A percentile compares a stretch with the other conserved stretches of the same genome.
Evolutionary conservation across 345 rosid species (phyloP).

Genomic region (Carallia brachiata): DNA sequence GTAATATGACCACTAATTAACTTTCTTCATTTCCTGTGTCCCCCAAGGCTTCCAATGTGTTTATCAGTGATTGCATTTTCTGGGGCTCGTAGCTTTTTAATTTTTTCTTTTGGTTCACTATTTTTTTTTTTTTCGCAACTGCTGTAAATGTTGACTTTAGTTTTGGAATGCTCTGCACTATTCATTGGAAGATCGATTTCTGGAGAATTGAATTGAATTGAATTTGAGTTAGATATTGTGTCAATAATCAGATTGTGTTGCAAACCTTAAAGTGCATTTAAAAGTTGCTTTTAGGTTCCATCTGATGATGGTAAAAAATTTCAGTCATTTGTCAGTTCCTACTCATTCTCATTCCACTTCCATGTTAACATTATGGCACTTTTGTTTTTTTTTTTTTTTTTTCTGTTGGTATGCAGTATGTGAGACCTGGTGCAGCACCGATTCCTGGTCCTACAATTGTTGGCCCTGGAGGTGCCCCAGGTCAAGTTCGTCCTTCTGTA

Average conservation of each 20-base stretch:
- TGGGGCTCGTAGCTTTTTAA: too few relatives aligned
- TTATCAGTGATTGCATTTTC: too few relatives aligned
- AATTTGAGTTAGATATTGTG: too few relatives aligned
- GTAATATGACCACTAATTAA: too few relatives aligned
- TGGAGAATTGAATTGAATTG: too few relatives aligned
- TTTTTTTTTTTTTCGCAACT: background rate
- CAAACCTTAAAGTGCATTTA: background rate
- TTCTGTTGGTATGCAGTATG: conserved; percentile 70
- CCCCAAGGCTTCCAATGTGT: too few relatives aligned
- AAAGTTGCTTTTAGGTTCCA: background rate
- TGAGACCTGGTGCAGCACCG: conserved; percentile 90
- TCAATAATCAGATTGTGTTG: background rate
- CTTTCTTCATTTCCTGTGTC: too few relatives aligned
- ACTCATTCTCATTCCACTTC: conserved; percentile 16
- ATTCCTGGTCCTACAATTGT: conserved; percentile 58
- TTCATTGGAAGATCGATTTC: too few relatives aligned
- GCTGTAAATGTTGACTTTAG: conserved; percentile 5
- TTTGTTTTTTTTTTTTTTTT: conserved; percentile 5
- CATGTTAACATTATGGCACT: background rate
- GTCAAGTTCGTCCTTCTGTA: conserved; percentile 75
- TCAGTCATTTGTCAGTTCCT: conserved; percentile 6
- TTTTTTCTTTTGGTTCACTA: background rate
- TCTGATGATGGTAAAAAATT: background rate
- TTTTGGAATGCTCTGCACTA: background rate
- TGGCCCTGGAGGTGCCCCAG: conserved; percentile 56